Evolutionary conservation across 2,329 filamentous ascomycete species (phyloP).

Genomic region (Amphichorda felina): DNA sequence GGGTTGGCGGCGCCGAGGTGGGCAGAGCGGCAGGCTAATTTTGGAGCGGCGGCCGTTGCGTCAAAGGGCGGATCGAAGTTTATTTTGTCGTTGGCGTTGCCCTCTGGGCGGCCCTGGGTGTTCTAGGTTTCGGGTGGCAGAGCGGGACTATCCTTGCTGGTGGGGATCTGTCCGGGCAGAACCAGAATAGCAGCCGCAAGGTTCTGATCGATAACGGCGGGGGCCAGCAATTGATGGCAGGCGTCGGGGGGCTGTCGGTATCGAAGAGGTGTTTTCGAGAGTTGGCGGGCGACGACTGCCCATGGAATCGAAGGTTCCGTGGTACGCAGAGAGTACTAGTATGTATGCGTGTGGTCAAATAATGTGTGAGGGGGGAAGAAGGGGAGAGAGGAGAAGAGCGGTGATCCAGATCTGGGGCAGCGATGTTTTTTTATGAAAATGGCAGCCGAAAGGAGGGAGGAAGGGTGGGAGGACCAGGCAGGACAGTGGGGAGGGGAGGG

Average conservation of each 20-base stretch:
- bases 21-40: background rate
- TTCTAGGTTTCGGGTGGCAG: constrained; percentile 2
- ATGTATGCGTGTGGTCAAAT: background rate
- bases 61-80: background rate
- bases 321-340: too few relatives aligned
- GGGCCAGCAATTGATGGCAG: background rate
- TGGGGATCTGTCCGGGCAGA: background rate
- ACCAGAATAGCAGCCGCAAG: background rate
- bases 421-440: constrained; percentile 4
- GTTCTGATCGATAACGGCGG: background rate
- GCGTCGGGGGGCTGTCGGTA: background rate
- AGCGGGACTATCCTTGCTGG: constrained; percentile 4
- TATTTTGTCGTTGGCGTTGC: too few relatives aligned
- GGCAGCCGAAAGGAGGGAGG: background rate
- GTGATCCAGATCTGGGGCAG: constrained; percentile 3
- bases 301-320: background rate
- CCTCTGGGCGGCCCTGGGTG: background rate
- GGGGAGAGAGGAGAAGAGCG: background rate
- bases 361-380: background rate
- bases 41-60: background rate
- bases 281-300: background rate
- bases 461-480: background rate
- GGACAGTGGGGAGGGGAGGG: background rate
- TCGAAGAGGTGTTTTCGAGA: too few relatives aligned
- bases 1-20: constrained; percentile 2